Evolutionary conservation across 2,329 filamentous ascomycete species (phyloP), one percentile per base, ranked within the genome.

Genomic region (Aureobasidium musti): DNA sequence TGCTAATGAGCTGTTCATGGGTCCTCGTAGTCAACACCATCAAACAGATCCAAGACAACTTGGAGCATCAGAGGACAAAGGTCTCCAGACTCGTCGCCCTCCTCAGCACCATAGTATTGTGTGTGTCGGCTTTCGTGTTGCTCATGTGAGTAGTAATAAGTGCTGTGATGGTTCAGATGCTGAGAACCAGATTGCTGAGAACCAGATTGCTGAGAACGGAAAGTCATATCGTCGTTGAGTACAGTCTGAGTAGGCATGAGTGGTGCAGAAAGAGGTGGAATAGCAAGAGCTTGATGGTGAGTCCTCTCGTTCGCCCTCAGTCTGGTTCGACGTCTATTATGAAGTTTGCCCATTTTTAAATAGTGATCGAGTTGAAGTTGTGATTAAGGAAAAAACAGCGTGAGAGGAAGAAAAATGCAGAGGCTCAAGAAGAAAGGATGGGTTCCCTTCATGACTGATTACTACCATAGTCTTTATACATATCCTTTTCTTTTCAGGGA

Each of bases 1-100:
- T 52, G 13, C 8, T 11, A 7, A 4, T n/a, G 10, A 11, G n/a
- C 11, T 17, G 7, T 52, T 73, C 70, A 80, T 47, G 77, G 75
- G 69, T 80, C 78, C 61, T 78, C 74, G 67, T 79, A 80, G 67
- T 80, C 79, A 69, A 76, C 73, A 41, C 78, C 78, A 65, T 79
- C 76, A 69, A 80, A 80, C n/a, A 80, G 75, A 72, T 78, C 77
- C 68, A 76, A 78, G 50, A 80, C 78, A 8, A 80, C 79, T 69
- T 77, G 77, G 67, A 80, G 71, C 79, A 80, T 80, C 4, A 78
- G 77, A 67, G 77, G 78, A 60, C 79, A 76, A 14, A 80, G 75
- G 26, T 50, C 65, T 64, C 75, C 78, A 66, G 73, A 73, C 70
- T 79, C 78, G 67, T 80, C 79, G 61, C 77, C 77, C 39, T 71